Base-by-base conservation (phyloP, 139 green algal species). In the Pseudopediastrum boryanum region DNA sequence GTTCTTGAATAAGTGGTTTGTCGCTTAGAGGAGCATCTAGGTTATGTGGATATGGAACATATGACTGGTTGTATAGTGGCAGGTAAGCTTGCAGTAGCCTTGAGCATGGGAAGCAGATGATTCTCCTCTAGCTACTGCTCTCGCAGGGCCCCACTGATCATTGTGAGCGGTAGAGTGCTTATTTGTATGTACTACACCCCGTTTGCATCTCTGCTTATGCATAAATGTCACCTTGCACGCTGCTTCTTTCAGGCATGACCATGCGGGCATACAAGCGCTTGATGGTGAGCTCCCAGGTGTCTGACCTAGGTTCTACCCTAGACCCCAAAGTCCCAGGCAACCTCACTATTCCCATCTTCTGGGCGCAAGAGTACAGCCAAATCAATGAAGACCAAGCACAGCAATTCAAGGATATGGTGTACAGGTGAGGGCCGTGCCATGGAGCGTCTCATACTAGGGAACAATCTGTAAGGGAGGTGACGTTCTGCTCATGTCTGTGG, bases 291-390 rank as follows among this genome's bases (percentile, higher is more conserved):
- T 79, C 27, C 46, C 50, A 54, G 19, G 58, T 92, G 1, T 54
- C 50, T 4, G 41, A 29, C 4, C 41, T 78, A 6, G 71, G 54
- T 29, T 41, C 16, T 1, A 56, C 69, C 13, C 54, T 78, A 27
- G 86, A 92, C 21, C 66, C 71, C 4, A 31, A 81, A n/a, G 65
- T 88, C 25, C 29, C 21, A 10, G 33, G 21, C 2, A 68, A 71
- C n/a, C 65, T 80, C n/a, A 90, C 86, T 1, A 71, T 91, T 25
- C 87, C 87, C 29, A 84, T 91, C n/a, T 89, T 91, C 58, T 90
- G 87, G 87, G 83, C 68, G 4, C 75, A 92, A 13, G 83, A 86
- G 54, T n/a, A 39, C 16, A 76, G 46, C 21, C 61, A 78, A 43
- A 77, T 51, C 2, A 23, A 63, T 19, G 27, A 19, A 39, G 41